Percentiles rank a stretch among this genome's conserved stretches.
phyloP scores from a whole-genome alignment of 1,284 basidiomycete genomes.

The Cryptococcus sp. region DNA sequence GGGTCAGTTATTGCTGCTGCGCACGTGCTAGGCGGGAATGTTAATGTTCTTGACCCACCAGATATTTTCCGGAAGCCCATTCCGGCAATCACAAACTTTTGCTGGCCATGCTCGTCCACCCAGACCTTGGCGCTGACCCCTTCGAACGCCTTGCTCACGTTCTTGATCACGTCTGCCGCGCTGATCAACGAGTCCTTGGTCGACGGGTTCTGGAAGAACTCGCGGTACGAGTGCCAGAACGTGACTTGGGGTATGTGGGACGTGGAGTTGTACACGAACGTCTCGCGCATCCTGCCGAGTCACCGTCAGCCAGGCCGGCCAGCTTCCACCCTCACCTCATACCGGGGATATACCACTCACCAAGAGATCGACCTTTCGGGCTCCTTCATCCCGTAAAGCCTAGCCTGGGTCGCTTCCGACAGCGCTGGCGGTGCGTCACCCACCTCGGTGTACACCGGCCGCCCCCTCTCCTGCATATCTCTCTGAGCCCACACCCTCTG shows the following conservation, averaged over 20 bases:
- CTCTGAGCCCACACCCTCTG: conserved; percentile 35
- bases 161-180: conserved; percentile 49
- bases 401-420: conserved; percentile 21
- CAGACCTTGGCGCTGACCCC: conserved; percentile 41
- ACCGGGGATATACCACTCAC: conserved; percentile 25
- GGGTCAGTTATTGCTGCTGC: conserved; percentile 10
- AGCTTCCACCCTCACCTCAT: not conserved
- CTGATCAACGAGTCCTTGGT: conserved; percentile 40
- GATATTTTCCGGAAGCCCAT: conserved; percentile 40
- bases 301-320: not conserved
- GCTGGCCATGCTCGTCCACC: conserved; percentile 32
- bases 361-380: conserved; percentile 41
- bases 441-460: conserved; percentile 26
- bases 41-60: conserved; percentile 30
- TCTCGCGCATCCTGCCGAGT: conserved; percentile 46
- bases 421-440: conserved; percentile 35
- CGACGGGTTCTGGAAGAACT: conserved; percentile 39
- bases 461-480: conserved; percentile 28
- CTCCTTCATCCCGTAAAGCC: conserved; percentile 40
- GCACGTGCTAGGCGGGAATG: too few species aligned
- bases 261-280: conserved; percentile 42
- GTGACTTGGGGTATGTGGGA: conserved; percentile 46
- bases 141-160: conserved; percentile 45
- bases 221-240: conserved; percentile 48
- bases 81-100: conserved; percentile 47